Base-by-base conservation (phyloP, 331 rosid species). In the Prunus yedoensis region DNA sequence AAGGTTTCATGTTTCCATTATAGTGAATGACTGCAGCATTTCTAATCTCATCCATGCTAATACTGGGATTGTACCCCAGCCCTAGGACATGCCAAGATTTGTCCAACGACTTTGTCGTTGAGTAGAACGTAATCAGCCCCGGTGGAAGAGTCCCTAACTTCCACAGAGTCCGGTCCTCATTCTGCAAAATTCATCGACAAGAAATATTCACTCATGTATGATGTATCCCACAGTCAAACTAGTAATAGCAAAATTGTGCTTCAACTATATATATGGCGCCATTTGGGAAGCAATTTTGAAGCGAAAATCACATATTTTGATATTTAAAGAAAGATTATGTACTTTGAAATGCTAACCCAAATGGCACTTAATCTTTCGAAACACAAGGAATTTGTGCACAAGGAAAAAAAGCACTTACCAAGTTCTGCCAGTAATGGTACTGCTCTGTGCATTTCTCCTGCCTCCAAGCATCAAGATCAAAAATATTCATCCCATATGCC, bases 31-130 rank as follows among this genome's bases (percentile, higher is more conserved):
- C 96, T 12, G 97, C 97, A 52, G 99, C 97, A 15, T 93, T 89
- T 81, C 78, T 95, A 89, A 95, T 95, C 81, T 88, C 97, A 59
- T 89, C 97, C 97, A 92, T 83, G 90, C 99, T 92, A 62, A 95
- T 92, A 76, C 99, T 89, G 64, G 99, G 99, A 83, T 95, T 95
- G 88, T 89, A 95, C 46, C 99, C 97, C 68, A 95, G 88, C 32
- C 97, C 99, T 23, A 88, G 99, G 58, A 95, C 99, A 45, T 95
- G 99, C 99, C 99, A 95, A 52, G 97, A 92, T 87, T 91, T 92
- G 86, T 95, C 97, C 81, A 95, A 71, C 25, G 97, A 90, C 87
- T 92, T 95, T 52, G 97, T 92, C 65, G 87, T 74, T 15, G 97
- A 83, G 89, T 92, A 92, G 84, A 92, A 95, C 76, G 97, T 92